These are phyloP conservation scores for Xylariaceae sp. DNA, from an alignment of 2,329 filamentous ascomycete species.

Conservation along the genomic window DNA sequence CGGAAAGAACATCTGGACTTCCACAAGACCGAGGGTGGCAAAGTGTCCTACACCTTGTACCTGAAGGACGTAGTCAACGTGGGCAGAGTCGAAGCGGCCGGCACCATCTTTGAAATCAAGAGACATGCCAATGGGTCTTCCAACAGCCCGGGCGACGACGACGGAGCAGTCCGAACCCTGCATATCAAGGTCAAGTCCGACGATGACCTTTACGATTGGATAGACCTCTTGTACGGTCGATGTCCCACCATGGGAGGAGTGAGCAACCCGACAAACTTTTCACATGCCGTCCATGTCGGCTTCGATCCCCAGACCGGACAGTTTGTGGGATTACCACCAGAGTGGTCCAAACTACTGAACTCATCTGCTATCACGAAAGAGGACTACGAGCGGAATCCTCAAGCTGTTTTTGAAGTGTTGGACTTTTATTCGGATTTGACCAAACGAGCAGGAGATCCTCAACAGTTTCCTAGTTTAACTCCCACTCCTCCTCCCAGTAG, in stretches of 20 bases:
- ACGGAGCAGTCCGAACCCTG: slow-evolving; percentile 75
- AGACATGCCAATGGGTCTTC: slow-evolving; percentile 65
- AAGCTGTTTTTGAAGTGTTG: slow-evolving; percentile 75
- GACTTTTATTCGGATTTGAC: slow-evolving; percentile 84
- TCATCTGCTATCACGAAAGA: slow-evolving; percentile 97
- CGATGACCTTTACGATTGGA: slow-evolving; percentile 98
- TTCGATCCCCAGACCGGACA: slow-evolving; percentile 94
- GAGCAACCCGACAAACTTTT: slow-evolving; percentile 97
- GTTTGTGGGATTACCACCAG: slow-evolving; percentile 88
- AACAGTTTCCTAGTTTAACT: slow-evolving; percentile 63
- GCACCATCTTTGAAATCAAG: slow-evolving; percentile 92
- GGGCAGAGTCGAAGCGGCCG: slow-evolving; percentile 83
- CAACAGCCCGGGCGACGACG: slow-evolving; percentile 70
- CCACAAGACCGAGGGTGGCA: slow-evolving; percentile 84
- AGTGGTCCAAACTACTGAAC: slow-evolving; percentile 96
- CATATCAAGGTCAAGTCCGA: slow-evolving; percentile 93
- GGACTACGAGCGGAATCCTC: slow-evolving; percentile 95
- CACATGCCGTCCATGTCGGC: slow-evolving; percentile 92
- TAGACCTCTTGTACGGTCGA: slow-evolving; percentile 94
- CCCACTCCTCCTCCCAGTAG: slow-evolving; percentile 59
- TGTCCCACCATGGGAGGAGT: slow-evolving; percentile 98
- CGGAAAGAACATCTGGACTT: slow-evolving; percentile 93
- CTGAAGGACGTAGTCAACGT: slow-evolving; percentile 88
- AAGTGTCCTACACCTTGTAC: slow-evolving; percentile 79
- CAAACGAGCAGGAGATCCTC: slow-evolving; percentile 68